These are phyloP conservation scores for Aspergillus kassunensis DNA, from an alignment of 495 filamentous ascomycete genomes.

Conservation along the genomic window DNA sequence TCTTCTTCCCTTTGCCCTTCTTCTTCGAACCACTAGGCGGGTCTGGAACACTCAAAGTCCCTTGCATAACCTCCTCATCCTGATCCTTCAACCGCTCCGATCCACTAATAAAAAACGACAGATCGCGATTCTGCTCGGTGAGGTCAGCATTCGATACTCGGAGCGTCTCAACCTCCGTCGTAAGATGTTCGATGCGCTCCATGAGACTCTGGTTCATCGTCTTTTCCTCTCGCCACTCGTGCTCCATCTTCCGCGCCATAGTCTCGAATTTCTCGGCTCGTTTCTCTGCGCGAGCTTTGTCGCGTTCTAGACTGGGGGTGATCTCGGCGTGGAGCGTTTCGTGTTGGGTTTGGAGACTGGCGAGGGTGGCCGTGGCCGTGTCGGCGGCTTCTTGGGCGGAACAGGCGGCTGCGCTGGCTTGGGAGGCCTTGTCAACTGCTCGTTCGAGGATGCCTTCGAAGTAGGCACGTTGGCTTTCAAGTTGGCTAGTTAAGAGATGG, in stretches of 20 bases:
- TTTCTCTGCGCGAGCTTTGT: constrained; percentile 61
- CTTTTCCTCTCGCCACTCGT: constrained; percentile 84
- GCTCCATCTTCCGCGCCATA: constrained; percentile 70
- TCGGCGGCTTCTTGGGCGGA: constrained; percentile 53
- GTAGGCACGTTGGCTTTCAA: constrained; percentile 88
- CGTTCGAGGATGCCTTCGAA: constrained; percentile 92
- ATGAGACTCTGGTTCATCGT: constrained; percentile 74
- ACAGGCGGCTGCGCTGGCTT: constrained; percentile 63
- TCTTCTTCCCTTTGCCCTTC: constrained; percentile 48
- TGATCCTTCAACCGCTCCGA: constrained; percentile 73
- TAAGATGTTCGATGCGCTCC: constrained; percentile 66
- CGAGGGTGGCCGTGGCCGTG: constrained; percentile 47
- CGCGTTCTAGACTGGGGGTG: constrained; percentile 64
- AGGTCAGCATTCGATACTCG: constrained; percentile 57
- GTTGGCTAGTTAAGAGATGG: constrained; percentile 83
- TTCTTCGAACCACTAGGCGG: constrained; percentile 47
- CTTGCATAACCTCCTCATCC: constrained; percentile 57
- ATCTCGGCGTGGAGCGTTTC: constrained; percentile 52
- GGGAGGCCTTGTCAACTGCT: constrained; percentile 83
- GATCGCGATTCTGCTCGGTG: constrained; percentile 82
- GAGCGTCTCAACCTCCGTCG: constrained; percentile 50
- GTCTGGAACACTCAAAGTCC: constrained; percentile 52
- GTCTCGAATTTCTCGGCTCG: constrained; percentile 67
- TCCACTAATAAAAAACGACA: constrained; percentile 83
- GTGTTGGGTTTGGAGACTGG: constrained; percentile 52